phyloP scores from a whole-genome alignment of 2,329 filamentous ascomycete genomes.

The Trichothecium roseum region DNA sequence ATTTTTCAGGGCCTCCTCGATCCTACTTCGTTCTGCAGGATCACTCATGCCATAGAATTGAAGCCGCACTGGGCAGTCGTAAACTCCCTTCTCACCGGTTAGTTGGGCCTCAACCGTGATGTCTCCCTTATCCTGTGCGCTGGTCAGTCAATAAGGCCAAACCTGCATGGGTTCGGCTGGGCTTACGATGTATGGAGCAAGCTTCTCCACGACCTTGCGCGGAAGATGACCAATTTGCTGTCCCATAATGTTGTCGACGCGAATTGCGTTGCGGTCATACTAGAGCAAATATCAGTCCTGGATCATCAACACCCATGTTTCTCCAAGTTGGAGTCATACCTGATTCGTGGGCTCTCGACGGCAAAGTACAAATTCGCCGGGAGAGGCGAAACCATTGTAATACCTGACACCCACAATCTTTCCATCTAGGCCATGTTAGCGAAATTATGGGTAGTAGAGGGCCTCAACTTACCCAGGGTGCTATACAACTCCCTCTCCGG shows the following conservation, averaged over 20 bases:
- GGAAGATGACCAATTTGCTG: constrained; percentile 73
- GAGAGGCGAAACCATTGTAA: constrained; percentile 51
- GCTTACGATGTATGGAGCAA: constrained; percentile 61
- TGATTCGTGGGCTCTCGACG: constrained; percentile 56
- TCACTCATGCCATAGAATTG: constrained; percentile 59
- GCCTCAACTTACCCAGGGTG: constrained; percentile 23
- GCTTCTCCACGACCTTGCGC: constrained; percentile 52
- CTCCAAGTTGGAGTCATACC: constrained; percentile 16
- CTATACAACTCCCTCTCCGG: constrained; percentile 36
- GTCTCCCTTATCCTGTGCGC: constrained; percentile 41
- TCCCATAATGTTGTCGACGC: constrained; percentile 65
- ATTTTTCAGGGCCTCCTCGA: constrained; percentile 52
- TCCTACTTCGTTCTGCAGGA: constrained; percentile 32
- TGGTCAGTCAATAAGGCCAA: constrained; percentile 8
- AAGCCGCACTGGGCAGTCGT: constrained; percentile 62
- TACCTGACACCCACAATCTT: constrained; percentile 46
- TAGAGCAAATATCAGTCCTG: constrained; percentile 7
- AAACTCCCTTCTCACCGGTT: constrained; percentile 53
- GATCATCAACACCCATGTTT: constrained; percentile 1
- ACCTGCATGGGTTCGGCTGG: not conserved
- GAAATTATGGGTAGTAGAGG: not conserved
- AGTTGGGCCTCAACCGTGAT: constrained; percentile 61
- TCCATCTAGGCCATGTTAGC: constrained; percentile 19
- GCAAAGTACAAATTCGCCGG: constrained; percentile 53
- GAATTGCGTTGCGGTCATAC: constrained; percentile 68